Evolutionary conservation across 1,284 basidiomycete genomes (phyloP).

Genomic region (Trichosporon inkin): DNA sequence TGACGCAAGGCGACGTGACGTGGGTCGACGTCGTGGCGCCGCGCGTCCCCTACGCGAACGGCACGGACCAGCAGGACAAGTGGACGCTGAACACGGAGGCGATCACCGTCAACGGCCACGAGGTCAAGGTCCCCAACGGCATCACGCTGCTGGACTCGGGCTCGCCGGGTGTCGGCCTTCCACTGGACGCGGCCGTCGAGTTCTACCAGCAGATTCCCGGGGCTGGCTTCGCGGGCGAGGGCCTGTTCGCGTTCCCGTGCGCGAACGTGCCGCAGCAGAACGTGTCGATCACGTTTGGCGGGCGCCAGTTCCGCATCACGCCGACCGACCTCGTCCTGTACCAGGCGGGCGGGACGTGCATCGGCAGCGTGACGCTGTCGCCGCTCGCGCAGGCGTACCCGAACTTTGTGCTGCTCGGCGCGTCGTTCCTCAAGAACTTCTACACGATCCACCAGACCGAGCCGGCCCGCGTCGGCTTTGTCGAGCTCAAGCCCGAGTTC

Average conservation of each 20-base stretch:
- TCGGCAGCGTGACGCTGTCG: background rate
- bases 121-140: background rate
- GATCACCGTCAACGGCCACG: background rate
- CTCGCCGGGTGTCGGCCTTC: background rate
- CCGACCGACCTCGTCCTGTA: background rate
- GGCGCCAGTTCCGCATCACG: background rate
- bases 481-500: slow-evolving; percentile 19
- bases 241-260: background rate
- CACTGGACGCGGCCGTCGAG: background rate
- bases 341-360: background rate
- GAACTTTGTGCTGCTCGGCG: slow-evolving; percentile 75
- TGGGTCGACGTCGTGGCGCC: slow-evolving; percentile 1
- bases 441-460: slow-evolving; percentile 53
- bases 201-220: slow-evolving; percentile 1
- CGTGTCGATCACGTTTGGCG: background rate
- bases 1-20: background rate
- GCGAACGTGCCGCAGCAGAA: background rate
- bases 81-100: background rate
- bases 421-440: slow-evolving; percentile 77
- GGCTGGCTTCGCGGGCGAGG: background rate
- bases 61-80: slow-evolving; percentile 2
- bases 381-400: background rate
- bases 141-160: background rate
- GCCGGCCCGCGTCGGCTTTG: slow-evolving; percentile 53
- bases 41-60: background rate